Percentiles rank a stretch among this genome's conserved stretches.
phyloP scores from a whole-genome alignment of 192 early-diverging fungal genomes.

The Piromyces sp. region DNA sequence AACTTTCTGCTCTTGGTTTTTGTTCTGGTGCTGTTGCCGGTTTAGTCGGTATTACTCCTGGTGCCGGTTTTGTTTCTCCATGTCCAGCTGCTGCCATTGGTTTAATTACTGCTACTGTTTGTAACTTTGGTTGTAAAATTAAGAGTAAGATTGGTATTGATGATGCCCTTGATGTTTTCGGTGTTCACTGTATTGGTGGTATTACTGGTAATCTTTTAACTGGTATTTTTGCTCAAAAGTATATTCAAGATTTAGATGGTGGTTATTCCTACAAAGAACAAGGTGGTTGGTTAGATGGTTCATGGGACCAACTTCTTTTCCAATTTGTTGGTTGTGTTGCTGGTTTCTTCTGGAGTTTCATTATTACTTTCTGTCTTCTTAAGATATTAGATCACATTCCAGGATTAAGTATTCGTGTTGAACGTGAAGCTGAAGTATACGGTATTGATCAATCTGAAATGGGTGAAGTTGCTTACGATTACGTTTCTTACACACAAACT shows the following conservation, averaged over 20 bases:
- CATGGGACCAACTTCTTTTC: conserved; percentile 45
- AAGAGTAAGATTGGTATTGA: conserved; percentile 35
- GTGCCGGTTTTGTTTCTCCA: conserved; percentile 54
- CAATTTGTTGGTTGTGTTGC: conserved; percentile 47
- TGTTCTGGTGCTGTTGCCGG: conserved; percentile 76
- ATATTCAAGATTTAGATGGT: conserved; percentile 42
- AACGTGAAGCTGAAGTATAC: conserved; percentile 21
- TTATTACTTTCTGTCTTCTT: conserved; percentile 20
- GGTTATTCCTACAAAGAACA: background rate
- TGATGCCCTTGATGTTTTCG: conserved; percentile 58
- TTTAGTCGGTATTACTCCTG: conserved; percentile 76
- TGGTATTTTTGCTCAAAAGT: conserved; percentile 66
- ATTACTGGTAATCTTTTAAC: conserved; percentile 65
- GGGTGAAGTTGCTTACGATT: conserved; percentile 4
- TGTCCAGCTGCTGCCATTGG: conserved; percentile 64
- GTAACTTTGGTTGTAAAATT: conserved; percentile 40
- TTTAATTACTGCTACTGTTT: conserved; percentile 31
- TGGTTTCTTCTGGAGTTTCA: conserved; percentile 44
- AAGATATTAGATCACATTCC: conserved; percentile 4
- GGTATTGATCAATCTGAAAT: conserved; percentile 3
- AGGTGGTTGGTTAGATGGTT: conserved; percentile 49
- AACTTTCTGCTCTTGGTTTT: conserved; percentile 64
- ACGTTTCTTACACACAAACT: background rate
- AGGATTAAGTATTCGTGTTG: conserved; percentile 27
- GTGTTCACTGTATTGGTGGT: conserved; percentile 30